These are phyloP conservation scores for Brassica juncea DNA, from an alignment of 345 rosid genomes.

Conservation along the genomic window DNA sequence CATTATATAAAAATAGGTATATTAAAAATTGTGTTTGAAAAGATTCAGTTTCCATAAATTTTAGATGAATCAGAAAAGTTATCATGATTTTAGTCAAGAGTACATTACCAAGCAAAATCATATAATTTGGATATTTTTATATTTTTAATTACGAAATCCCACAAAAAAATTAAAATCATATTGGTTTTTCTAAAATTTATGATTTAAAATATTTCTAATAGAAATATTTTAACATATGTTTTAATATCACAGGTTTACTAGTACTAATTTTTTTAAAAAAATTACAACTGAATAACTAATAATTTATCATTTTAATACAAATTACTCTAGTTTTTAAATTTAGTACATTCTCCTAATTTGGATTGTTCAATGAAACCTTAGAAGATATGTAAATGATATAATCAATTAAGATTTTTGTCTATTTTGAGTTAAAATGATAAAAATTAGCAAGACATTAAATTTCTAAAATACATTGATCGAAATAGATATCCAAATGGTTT, in stretches of 20 bases:
- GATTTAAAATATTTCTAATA: background rate
- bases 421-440: background rate
- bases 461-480: background rate
- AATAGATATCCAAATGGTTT: background rate
- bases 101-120: background rate
- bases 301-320: too few relatives aligned
- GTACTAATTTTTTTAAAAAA: too few relatives aligned
- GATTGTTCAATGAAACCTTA: background rate
- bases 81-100: background rate
- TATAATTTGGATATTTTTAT: background rate
- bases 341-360: background rate
- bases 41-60: background rate
- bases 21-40: too few relatives aligned
- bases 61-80: background rate
- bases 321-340: background rate
- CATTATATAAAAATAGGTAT: background rate
- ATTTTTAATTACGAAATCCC: background rate
- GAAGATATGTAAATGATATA: background rate
- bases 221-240: too few relatives aligned
- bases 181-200: too few relatives aligned
- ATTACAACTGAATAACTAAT: background rate
- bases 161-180: too few relatives aligned
- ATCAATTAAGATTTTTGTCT: too few relatives aligned
- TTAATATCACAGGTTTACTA: background rate
- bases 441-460: background rate